Evolutionary conservation across 176 grass and related monocot genomes (phyloP).

Genomic region (sorghum (Sorghum bicolor)): DNA sequence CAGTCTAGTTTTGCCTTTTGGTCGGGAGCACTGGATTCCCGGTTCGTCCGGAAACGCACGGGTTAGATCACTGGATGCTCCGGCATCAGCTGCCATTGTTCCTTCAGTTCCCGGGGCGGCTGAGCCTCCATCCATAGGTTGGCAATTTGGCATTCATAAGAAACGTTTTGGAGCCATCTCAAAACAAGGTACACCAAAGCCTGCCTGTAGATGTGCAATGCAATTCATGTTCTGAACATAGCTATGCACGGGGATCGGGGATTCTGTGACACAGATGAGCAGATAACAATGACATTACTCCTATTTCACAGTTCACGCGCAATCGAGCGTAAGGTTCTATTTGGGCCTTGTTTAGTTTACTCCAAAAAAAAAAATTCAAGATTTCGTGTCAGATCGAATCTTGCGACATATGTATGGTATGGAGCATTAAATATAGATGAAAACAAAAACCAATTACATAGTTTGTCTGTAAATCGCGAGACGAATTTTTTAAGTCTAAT

Average conservation of each 20-base stretch:
- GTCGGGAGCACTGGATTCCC: background rate
- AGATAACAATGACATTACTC: background rate
- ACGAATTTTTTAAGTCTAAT: too few species aligned
- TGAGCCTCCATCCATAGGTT: background rate
- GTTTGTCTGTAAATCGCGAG: too few species aligned
- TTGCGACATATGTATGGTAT: too few species aligned
- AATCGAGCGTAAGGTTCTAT: too few species aligned
- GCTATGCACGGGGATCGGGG: background rate
- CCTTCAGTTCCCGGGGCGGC: background rate
- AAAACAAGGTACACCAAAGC: background rate
- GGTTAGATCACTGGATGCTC: slow-evolving; percentile 18
- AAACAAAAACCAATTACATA: too few species aligned
- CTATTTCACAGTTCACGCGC: background rate
- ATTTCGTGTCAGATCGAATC: too few species aligned
- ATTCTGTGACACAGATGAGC: background rate
- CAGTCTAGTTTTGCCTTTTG: background rate
- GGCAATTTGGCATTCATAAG: too few species aligned
- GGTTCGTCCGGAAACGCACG: background rate
- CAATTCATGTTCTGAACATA: background rate
- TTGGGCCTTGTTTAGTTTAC: too few species aligned
- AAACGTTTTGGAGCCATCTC: background rate
- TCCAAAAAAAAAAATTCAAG: too few species aligned
- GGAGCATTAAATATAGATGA: too few species aligned
- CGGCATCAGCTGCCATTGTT: background rate
- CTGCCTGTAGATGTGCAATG: background rate